A percentile compares a stretch with the other conserved stretches of the same genome.
Evolutionary conservation across 2,329 filamentous ascomycete species (phyloP).

Genomic region (Cadophora sp.): DNA sequence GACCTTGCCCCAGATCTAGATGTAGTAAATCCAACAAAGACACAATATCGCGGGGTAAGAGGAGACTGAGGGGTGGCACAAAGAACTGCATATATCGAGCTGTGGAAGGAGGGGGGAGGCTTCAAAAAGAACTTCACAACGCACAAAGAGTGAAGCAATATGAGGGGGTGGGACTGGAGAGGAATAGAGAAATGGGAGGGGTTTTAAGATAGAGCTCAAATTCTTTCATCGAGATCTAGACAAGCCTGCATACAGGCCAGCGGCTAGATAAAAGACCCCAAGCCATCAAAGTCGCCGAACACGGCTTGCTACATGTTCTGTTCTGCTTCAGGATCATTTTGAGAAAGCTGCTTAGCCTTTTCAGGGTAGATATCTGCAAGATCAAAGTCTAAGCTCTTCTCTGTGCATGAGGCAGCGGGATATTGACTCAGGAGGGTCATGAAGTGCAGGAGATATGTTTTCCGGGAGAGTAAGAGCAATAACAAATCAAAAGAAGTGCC

Average conservation of each 20-base stretch:
- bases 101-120: background rate
- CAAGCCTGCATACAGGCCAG: background rate
- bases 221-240: background rate
- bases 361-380: constrained; percentile 5
- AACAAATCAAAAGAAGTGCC: background rate
- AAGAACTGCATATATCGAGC: background rate
- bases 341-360: constrained; percentile 9
- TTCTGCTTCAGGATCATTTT: background rate
- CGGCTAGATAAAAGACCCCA: constrained; percentile 4
- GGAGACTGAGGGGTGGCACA: background rate
- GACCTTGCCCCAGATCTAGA: background rate
- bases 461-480: background rate
- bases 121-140: background rate
- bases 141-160: background rate
- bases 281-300: background rate
- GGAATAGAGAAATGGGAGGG: background rate
- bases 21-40: background rate
- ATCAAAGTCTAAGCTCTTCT: background rate
- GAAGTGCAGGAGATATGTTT: background rate
- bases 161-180: background rate
- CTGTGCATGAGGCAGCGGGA: background rate
- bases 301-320: background rate
- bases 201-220: background rate
- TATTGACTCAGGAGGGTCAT: background rate
- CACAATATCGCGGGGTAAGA: background rate